Percentiles rank a stretch among this genome's conserved stretches.
These are phyloP conservation scores for Perkinsus chesapeaki DNA, from an alignment of 169 alveolate genomes.

Conservation along the genomic window DNA sequence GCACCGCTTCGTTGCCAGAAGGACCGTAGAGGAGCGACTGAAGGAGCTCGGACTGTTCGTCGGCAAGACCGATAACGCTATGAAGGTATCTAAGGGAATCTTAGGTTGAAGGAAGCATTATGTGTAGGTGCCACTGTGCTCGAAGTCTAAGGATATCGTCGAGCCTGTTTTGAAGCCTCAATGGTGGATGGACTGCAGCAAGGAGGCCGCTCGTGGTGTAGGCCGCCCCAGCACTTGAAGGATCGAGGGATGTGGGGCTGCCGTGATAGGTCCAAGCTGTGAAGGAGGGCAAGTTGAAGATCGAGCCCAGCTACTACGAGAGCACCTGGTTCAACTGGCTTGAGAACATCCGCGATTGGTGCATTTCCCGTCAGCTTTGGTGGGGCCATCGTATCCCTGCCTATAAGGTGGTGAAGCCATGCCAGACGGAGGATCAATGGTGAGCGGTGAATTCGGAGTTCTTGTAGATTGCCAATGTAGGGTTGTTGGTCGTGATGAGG, in stretches of 20 bases:
- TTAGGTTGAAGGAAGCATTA: background rate
- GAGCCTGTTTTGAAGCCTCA: conserved; percentile 97
- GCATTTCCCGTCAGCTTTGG: conserved; percentile 98
- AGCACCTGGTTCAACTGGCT: conserved; percentile 95
- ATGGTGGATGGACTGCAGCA: conserved; percentile 94
- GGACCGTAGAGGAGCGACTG: conserved; percentile 79
- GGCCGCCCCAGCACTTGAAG: conserved; percentile 82
- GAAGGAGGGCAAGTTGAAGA: conserved; percentile 78
- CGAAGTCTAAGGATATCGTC: conserved; percentile 94
- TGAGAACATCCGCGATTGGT: conserved; percentile 98
- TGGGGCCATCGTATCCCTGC: conserved; percentile 99
- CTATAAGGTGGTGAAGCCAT: conserved; percentile 63
- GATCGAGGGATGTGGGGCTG: conserved; percentile 41
- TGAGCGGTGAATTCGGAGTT: conserved; percentile 9
- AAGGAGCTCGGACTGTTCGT: conserved; percentile 72
- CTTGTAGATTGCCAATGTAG: conserved; percentile 80
- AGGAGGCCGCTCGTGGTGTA: conserved; percentile 1
- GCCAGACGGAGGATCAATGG: conserved; percentile 14
- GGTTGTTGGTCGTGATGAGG: conserved; percentile 57
- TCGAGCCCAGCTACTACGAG: conserved; percentile 87
- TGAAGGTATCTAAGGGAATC: background rate
- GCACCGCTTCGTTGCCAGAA: conserved; percentile 92
- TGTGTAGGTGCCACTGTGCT: conserved; percentile 86
- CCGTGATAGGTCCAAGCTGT: conserved; percentile 20
- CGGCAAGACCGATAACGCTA: conserved; percentile 39